These are phyloP conservation scores for Tetracladium marchalianum DNA, from an alignment of 495 filamentous ascomycete species.

Conservation along the genomic window DNA sequence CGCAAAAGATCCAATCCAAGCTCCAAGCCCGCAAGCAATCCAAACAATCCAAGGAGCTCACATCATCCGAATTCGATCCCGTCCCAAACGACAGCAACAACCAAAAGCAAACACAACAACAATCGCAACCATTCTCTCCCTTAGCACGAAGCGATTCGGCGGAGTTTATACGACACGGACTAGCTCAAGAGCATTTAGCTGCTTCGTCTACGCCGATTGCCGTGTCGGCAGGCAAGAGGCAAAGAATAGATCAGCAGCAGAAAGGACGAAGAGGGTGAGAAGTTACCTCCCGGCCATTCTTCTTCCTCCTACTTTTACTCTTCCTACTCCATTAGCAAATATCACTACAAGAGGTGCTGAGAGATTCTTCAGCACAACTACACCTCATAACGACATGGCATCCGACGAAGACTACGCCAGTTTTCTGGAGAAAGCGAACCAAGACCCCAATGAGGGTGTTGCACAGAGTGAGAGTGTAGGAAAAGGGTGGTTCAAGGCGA, in stretches of 20 bases:
- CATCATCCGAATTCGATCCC: conserved; percentile 4
- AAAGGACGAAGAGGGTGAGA: not conserved
- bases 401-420: conserved; percentile 71
- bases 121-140: conserved; percentile 11
- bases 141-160: not conserved
- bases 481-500: conserved; percentile 33
- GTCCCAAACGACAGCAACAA: not conserved
- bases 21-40: too few relatives aligned
- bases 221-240: not conserved
- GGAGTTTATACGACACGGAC: not conserved
- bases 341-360: not conserved
- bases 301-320: not conserved
- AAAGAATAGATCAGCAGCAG: not conserved
- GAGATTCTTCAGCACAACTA: conserved; percentile 1
- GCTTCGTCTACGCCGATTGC: not conserved
- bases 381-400: conserved; percentile 39
- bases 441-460: conserved; percentile 41
- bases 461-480: conserved; percentile 16
- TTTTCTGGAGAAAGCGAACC: conserved; percentile 79
- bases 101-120: conserved; percentile 5
- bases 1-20: not conserved
- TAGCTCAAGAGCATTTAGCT: conserved; percentile 10
- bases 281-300: conserved; percentile 5
- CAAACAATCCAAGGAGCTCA: not conserved
- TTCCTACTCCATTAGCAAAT: not conserved